Conservation (phyloP, 208 protist genomes). For the Kentomonas sorsogonicus region DNA sequence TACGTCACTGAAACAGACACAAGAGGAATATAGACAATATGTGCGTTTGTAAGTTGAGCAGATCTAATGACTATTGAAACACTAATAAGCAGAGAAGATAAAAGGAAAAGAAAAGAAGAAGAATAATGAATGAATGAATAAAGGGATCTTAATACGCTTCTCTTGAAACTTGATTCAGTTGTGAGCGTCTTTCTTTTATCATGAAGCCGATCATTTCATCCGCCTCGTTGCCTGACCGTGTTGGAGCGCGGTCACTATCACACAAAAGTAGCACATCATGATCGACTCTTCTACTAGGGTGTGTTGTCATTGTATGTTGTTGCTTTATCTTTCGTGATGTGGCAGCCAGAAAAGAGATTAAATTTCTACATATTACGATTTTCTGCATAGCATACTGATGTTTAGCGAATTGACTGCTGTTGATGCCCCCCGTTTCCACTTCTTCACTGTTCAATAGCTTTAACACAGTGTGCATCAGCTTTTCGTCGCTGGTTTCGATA, state of each 20-base stretch:
- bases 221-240: no score
- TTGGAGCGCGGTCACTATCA: background rate
- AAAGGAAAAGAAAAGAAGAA: background rate
- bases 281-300: background rate
- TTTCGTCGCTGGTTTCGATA: conserved; percentile 27
- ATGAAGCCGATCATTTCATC: background rate
- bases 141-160: background rate
- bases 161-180: background rate
- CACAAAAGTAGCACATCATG: background rate
- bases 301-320: background rate
- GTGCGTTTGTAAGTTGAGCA: background rate
- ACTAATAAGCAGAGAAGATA: no score
- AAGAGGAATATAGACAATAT: background rate
- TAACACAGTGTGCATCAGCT: no score
- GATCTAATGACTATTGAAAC: background rate
- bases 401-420: no score
- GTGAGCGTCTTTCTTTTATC: background rate
- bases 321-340: no score
- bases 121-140: background rate
- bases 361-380: no score
- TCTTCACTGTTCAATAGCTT: no score
- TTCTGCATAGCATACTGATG: no score
- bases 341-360: no score
- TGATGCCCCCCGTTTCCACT: no score
- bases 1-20: background rate